A percentile compares a stretch with the other conserved stretches of the same genome.
Conservation (phyloP, 768 basidiomycete species). For the Dentipellis sp. region DNA sequence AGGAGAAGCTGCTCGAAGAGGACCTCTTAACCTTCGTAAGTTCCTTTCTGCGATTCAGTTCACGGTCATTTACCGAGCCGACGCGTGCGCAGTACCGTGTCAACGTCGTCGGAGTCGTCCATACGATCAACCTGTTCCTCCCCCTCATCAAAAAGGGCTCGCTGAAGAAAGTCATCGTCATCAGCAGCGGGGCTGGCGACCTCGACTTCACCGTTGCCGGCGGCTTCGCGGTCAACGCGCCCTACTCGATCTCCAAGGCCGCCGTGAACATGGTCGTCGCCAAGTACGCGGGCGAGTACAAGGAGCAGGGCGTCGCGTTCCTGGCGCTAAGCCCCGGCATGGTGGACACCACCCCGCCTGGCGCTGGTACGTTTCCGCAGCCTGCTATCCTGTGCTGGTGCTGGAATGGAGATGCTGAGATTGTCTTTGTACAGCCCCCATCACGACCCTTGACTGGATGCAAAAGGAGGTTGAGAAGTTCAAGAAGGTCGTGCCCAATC, state of each 20-base stretch:
- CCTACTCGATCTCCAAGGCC: conserved; percentile 29
- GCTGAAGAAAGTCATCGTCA: conserved; percentile 27
- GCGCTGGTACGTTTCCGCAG: background rate
- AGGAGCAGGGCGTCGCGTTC: conserved; percentile 27
- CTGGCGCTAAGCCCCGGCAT: conserved; percentile 28
- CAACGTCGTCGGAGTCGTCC: conserved; percentile 28
- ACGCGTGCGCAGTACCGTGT: conserved; percentile 16
- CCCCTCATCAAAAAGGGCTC: conserved; percentile 26
- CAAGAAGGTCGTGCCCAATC: background rate
- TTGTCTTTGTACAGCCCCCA: no score
- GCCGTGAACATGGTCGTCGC: conserved; percentile 27
- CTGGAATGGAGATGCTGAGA: background rate
- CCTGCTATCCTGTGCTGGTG: background rate
- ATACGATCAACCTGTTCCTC: conserved; percentile 29
- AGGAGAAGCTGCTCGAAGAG: background rate
- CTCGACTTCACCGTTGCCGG: conserved; percentile 15
- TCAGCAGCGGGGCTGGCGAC: conserved; percentile 25
- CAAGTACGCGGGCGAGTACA: conserved; percentile 26
- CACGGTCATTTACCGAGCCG: background rate
- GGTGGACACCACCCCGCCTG: conserved; percentile 21
- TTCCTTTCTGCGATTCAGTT: background rate
- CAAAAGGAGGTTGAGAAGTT: background rate
- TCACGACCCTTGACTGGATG: background rate
- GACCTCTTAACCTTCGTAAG: background rate
- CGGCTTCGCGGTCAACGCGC: conserved; percentile 5